phyloP scores from a whole-genome alignment of 805 yeast species.

The Cyberlindnera nakhonratchasimensis region DNA sequence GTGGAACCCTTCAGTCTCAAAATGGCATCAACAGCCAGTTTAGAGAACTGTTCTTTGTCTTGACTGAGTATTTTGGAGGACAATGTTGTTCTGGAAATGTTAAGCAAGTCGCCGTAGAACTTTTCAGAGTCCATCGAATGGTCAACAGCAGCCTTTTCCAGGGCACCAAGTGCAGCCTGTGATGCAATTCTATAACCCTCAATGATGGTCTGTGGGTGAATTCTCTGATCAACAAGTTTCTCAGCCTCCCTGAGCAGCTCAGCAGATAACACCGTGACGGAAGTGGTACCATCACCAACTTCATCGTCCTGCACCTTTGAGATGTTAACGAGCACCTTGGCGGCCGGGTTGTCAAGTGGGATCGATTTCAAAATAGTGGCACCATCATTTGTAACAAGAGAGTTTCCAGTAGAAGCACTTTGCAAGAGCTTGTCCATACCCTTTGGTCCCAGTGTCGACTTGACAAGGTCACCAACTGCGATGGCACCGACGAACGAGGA shows the following conservation, averaged over 20 bases:
- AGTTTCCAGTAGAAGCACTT: conserved; percentile 72
- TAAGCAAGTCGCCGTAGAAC: conserved; percentile 68
- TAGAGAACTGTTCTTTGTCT: conserved; percentile 85
- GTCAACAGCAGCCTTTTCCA: conserved; percentile 74
- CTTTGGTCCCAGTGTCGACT: conserved; percentile 93
- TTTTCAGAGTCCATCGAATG: conserved; percentile 69
- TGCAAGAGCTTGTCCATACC: conserved; percentile 97
- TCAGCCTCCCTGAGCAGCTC: conserved; percentile 95
- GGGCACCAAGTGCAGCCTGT: conserved; percentile 77
- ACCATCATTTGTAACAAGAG: conserved; percentile 94
- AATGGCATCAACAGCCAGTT: conserved; percentile 91
- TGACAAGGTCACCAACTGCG: conserved; percentile 97
- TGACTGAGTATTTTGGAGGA: conserved; percentile 93
- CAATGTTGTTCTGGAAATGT: conserved; percentile 89
- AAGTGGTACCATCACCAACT: conserved; percentile 77
- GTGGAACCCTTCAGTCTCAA: conserved; percentile 85
- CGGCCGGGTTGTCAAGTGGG: conserved; percentile 97
- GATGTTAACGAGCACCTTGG: conserved; percentile 89
- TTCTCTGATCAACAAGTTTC: conserved; percentile 82
- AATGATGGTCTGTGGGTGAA: conserved; percentile 96
- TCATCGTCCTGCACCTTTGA: conserved; percentile 84
- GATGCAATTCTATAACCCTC: conserved; percentile 93
- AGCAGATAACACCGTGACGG: conserved; percentile 88
- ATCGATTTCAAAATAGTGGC: conserved; percentile 93
- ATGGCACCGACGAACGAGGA: conserved; percentile 98